Base-by-base conservation (phyloP, 352 stramenopile genomes). In the Globisporangium lucens region DNA sequence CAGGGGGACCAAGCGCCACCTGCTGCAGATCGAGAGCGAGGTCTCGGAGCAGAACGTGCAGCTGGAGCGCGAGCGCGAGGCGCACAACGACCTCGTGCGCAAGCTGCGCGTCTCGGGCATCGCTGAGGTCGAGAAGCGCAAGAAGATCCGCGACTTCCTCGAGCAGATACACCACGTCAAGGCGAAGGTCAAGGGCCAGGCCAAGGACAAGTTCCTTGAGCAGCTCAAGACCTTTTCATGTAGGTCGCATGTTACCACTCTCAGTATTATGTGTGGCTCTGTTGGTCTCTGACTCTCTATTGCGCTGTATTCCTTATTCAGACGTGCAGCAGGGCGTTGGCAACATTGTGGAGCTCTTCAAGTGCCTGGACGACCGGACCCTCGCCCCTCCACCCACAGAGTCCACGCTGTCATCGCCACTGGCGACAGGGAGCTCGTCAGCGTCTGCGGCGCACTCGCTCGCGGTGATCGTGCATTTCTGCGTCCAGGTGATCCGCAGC, bases 21-120 rank as follows among this genome's bases (percentile, higher is more conserved):
- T 91, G 33, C 61, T 68, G n/a, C 76, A 90, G 61, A 87, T 91
- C 47, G 76, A 87, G 51, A 61, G 33, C 5, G 81, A 91, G 13
- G 61, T 81, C 35, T 49, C 43, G 1, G 57, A 47, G 3, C 75
- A 83, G 68, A 63, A 71, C 22, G 36, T 51, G 58, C 65, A 63
- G 17, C 66, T 88, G 0, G 69, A 79, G 20, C 58, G 62, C 12
- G 76, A 82, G 43, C 72, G 73, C 22, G 47, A 79, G 33, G 53
- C 65, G 0, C 74, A 80, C 56, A 53, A 60, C 15, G 61, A 69
- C 0, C 74, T 83, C 47, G 61, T 83, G 12, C 66, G 73, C 29
- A 72, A 74, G 56, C 63, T 89, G 58, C 73, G 81, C 4, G 65
- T 84, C 24, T 87, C 77, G 12, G 81, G 79, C 3, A 80, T 76